These are phyloP conservation scores for Hawksworthiomyces lignivorus DNA, from an alignment of 2,329 filamentous ascomycete species.

Conservation along the genomic window DNA sequence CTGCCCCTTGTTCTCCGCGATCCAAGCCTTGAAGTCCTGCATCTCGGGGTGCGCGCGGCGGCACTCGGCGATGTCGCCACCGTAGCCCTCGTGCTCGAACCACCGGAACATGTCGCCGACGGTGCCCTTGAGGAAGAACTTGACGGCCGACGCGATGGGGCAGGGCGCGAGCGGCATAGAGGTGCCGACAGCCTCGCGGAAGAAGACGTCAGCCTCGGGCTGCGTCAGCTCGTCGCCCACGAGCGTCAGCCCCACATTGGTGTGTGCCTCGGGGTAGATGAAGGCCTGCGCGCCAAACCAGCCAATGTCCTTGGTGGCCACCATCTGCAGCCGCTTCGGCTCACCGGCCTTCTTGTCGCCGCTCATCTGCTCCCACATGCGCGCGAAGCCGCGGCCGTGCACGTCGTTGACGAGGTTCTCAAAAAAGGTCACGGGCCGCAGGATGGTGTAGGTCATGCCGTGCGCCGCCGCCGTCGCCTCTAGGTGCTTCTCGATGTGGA, in stretches of 20 bases:
- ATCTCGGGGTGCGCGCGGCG: slow-evolving; percentile 19
- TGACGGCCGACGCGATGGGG: slow-evolving; percentile 14
- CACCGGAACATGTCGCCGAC: slow-evolving; percentile 28
- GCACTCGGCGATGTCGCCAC: slow-evolving; percentile 22
- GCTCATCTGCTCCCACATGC: slow-evolving; percentile 23
- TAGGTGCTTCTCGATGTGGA: slow-evolving; percentile 51
- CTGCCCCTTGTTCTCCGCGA: slow-evolving; percentile 13
- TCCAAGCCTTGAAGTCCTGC: slow-evolving; percentile 19
- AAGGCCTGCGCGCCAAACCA: slow-evolving; percentile 32
- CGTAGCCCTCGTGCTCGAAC: slow-evolving; percentile 26
- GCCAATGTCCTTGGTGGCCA: slow-evolving; percentile 33
- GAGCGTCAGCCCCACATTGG: slow-evolving; percentile 23
- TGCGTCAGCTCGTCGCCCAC: slow-evolving; percentile 31
- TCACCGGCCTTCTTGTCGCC: slow-evolving; percentile 9
- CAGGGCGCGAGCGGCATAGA: slow-evolving; percentile 13
- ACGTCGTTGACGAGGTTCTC: slow-evolving; percentile 27
- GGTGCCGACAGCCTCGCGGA: slow-evolving; percentile 16
- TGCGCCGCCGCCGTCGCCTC: slow-evolving; percentile 25
- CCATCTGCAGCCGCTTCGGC: slow-evolving; percentile 24
- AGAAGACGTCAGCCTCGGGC: slow-evolving; percentile 23
- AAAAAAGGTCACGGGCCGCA: slow-evolving; percentile 32
- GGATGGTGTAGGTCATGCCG: slow-evolving; percentile 28
- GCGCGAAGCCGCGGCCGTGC: slow-evolving; percentile 23
- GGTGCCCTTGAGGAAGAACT: slow-evolving; percentile 14
- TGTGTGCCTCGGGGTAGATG: slow-evolving; percentile 20